phyloP scores from a whole-genome alignment of 768 basidiomycete species.

The Rubroboletus satanas region DNA sequence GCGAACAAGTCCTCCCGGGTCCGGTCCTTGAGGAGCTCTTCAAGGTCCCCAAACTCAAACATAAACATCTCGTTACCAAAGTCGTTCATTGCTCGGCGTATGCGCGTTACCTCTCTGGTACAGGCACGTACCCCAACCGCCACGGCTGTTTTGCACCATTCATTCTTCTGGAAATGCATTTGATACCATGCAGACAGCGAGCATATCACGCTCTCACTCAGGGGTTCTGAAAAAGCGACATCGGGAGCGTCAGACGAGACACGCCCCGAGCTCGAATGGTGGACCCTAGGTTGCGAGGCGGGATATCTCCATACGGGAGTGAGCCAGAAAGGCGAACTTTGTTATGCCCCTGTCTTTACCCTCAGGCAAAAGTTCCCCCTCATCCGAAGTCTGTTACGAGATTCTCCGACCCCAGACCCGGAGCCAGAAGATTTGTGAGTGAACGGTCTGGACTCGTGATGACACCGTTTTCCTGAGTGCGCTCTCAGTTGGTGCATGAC shows the following conservation, averaged over 20 bases:
- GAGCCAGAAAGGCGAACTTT: not conserved
- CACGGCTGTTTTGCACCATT: not conserved
- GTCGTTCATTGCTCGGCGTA: not conserved
- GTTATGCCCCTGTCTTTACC: not conserved
- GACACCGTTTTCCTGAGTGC: not conserved
- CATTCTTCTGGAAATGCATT: not conserved
- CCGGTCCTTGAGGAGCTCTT: not conserved
- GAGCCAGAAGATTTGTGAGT: not conserved
- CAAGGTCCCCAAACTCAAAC: not conserved
- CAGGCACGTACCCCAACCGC: not conserved
- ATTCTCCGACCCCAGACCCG: not conserved
- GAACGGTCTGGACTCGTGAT: not conserved
- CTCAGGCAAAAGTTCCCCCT: not conserved
- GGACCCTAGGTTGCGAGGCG: not conserved
- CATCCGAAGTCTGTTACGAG: not conserved
- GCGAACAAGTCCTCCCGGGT: not conserved
- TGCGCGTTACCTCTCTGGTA: not conserved
- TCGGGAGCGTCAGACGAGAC: not conserved
- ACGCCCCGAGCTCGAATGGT: not conserved
- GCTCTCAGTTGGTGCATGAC: not conserved
- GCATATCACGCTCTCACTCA: not conserved
- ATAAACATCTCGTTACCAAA: not conserved
- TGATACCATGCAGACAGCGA: not conserved
- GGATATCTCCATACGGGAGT: not conserved
- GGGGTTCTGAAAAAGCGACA: not conserved